Evolutionary conservation across 1,284 basidiomycete genomes (phyloP), one percentile per base, ranked within the genome.

Genomic region (Leccinum fallax): DNA sequence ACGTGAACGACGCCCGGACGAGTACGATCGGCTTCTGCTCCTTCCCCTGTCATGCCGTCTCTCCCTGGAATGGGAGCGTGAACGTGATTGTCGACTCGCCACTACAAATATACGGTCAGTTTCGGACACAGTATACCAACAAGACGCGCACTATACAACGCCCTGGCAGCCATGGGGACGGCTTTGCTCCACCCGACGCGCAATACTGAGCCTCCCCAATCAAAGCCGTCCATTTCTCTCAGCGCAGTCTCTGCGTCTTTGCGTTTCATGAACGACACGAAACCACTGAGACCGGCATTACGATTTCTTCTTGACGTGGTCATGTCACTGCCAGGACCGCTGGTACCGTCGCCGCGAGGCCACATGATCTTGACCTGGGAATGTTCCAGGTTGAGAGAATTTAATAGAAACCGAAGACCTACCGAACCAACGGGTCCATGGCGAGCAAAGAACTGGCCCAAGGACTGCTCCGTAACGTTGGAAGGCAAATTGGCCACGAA

Each of bases 101-200:
- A 78, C 80, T 80, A 57, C 43, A 51, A 43, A 16, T 59, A 16
- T 36, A 49, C 21, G 24, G 16, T 60, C 28, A 59, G 19, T n/a
- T 48, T 28, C 43, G 10, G 52, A 19, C 36, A 19, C 36, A 59
- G 54, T 19, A 28, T 49, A 38, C 49, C 62, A 13, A 9, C 19
- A 5, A 34, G 21, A 55, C 8, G 21, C 88, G 67, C 64, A 97
- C 95, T 87, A 78, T 92, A 97, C 66, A 91, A 79, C 1, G 95
- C 83, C 71, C 88, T 88, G 0, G 83, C 77, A 15, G 92, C 94
- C 57, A 97, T 80, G 7, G 94, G 90, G 16, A 98, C 93, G 2
- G 94, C 90, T 75, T 98, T 98, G 69, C 95, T 96, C 96, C 97
- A 99, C 19, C 94, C 93, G 15, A 96, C 90, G 28, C 92, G 84